Conservation (phyloP, 495 filamentous ascomycete genomes). For the Echria macrotheca region DNA sequence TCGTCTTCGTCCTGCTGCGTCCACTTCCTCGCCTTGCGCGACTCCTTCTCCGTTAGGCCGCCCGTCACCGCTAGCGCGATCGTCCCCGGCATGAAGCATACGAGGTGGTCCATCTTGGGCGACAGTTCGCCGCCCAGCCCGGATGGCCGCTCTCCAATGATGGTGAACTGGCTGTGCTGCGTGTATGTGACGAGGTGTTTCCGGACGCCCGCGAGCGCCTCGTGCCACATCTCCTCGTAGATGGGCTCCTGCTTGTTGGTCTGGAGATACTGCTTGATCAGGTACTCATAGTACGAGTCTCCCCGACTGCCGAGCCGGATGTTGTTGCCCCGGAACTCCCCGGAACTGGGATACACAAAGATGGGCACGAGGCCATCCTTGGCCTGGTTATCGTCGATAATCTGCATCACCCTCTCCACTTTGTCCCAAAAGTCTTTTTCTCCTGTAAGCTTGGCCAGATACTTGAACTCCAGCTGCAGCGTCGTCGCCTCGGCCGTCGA, state of each 20-base stretch:
- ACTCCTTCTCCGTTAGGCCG: conserved; percentile 66
- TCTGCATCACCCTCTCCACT: conserved; percentile 85
- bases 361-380: conserved; percentile 86
- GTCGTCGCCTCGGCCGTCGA: conserved; percentile 91
- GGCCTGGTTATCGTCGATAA: conserved; percentile 72
- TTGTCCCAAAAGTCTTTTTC: conserved; percentile 86
- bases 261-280: conserved; percentile 95
- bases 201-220: conserved; percentile 75
- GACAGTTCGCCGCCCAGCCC: conserved; percentile 60
- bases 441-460: conserved; percentile 89
- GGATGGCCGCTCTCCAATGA: conserved; percentile 77
- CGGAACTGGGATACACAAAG: conserved; percentile 74
- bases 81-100: conserved; percentile 95
- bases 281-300: conserved; percentile 97
- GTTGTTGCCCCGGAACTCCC: conserved; percentile 72
- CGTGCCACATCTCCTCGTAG: conserved; percentile 89
- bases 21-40: conserved; percentile 68
- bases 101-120: conserved; percentile 97
- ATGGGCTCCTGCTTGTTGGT: conserved; percentile 80
- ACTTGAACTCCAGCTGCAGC: conserved; percentile 95
- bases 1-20: conserved; percentile 74
- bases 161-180: conserved; percentile 68
- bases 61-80: conserved; percentile 86
- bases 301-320: conserved; percentile 90
- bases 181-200: conserved; percentile 91